Percentiles rank a stretch among this genome's conserved stretches.
These are phyloP conservation scores for Aureobasidium sp. DNA, from an alignment of 2,329 filamentous ascomycete genomes.

Conservation along the genomic window DNA sequence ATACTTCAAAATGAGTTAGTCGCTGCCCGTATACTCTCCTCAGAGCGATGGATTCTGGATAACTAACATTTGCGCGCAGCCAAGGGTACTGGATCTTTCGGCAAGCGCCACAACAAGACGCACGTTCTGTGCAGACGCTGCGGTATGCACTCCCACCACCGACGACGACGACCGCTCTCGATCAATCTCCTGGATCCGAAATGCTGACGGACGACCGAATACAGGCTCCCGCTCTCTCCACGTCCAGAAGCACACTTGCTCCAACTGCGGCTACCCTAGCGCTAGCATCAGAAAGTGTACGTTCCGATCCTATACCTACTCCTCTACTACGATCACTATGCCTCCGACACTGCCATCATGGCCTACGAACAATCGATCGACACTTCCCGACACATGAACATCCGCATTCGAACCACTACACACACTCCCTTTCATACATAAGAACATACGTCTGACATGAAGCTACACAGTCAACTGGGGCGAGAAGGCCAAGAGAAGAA, in stretches of 20 bases:
- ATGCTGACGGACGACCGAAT: slow-evolving; percentile 24
- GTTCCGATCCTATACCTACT: slow-evolving; percentile 37
- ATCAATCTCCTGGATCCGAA: slow-evolving; percentile 11
- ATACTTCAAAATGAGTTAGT: slow-evolving; percentile 20
- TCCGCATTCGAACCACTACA: neutral
- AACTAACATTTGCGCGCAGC: slow-evolving; percentile 47
- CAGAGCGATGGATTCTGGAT: slow-evolving; percentile 18
- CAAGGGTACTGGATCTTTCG: slow-evolving; percentile 66
- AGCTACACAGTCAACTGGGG: slow-evolving; percentile 82
- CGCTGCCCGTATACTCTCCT: neutral
- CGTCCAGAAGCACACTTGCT: slow-evolving; percentile 99
- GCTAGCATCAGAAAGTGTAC: slow-evolving; percentile 98
- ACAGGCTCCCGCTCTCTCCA: slow-evolving; percentile 92
- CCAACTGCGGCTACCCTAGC: slow-evolving; percentile 91
- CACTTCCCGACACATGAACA: neutral
- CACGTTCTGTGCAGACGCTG: slow-evolving; percentile 98
- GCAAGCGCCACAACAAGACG: slow-evolving; percentile 93
- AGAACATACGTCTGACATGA: slow-evolving; percentile 17
- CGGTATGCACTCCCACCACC: slow-evolving; percentile 57
- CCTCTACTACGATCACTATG: neutral
- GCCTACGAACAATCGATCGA: neutral
- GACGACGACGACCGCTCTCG: neutral
- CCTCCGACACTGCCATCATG: neutral
- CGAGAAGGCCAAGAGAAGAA: slow-evolving; percentile 99
- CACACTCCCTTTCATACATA: neutral